phyloP scores from a whole-genome alignment of 495 filamentous ascomycete species.

The Physcia stellaris region DNA sequence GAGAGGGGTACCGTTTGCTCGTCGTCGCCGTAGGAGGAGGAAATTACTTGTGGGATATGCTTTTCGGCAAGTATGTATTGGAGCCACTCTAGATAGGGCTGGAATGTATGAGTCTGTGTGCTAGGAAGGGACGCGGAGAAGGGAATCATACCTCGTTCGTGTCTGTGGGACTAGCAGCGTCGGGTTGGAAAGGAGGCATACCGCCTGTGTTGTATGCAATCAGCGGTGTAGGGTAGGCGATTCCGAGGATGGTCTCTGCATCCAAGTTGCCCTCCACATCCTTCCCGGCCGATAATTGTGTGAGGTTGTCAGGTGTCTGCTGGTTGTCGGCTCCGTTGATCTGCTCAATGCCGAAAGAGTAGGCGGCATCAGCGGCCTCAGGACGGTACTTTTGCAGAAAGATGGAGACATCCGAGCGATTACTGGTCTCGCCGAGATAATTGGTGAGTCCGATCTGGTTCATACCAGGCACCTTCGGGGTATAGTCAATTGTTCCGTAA shows the following conservation, averaged over 20 bases:
- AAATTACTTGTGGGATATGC: conserved; percentile 59
- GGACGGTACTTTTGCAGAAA: conserved; percentile 37
- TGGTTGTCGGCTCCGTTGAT: conserved; percentile 27
- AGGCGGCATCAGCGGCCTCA: conserved; percentile 27
- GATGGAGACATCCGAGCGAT: conserved; percentile 32
- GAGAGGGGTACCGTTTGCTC: conserved; percentile 59
- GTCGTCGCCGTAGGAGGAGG: conserved; percentile 71
- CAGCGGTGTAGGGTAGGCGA: conserved; percentile 45
- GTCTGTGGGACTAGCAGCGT: too few relatives aligned
- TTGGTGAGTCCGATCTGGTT: conserved; percentile 36
- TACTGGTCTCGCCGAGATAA: conserved; percentile 34
- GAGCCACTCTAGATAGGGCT: conserved; percentile 64
- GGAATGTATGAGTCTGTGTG: conserved; percentile 42
- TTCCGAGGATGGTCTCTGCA: conserved; percentile 32
- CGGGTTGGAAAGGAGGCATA: conserved; percentile 45
- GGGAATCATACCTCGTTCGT: too few relatives aligned
- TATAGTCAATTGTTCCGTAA: conserved; percentile 40
- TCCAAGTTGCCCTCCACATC: conserved; percentile 32
- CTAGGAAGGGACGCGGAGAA: too few relatives aligned
- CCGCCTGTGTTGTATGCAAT: conserved; percentile 56
- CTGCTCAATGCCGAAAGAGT: conserved; percentile 27
- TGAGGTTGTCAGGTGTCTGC: conserved; percentile 21
- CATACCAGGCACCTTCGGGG: conserved; percentile 23
- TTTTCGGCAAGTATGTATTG: conserved; percentile 39
- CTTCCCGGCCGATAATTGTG: conserved; percentile 16